Evolutionary conservation across 805 yeast genomes (phyloP), one percentile per base, ranked within the genome.

Genomic region (Schwanniomyces sp.): DNA sequence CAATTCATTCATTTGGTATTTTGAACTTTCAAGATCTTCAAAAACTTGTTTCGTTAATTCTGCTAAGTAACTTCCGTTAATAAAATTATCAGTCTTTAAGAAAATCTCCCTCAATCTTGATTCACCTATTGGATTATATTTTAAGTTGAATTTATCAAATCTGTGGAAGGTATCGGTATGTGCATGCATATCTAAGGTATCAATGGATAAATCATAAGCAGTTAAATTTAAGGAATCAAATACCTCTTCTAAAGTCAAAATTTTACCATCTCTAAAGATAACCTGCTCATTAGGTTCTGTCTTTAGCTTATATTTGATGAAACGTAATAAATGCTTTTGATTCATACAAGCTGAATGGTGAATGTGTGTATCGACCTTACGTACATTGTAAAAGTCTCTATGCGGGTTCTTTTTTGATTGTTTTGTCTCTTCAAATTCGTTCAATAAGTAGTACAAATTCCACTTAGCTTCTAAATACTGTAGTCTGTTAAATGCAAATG

Each of bases 301-400:
- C 71, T 92, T 90, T 69, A 94, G 84, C 71, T 94, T 94, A 64
- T 91, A 89, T 69, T 94, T 94, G 67, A 94, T 94, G 66, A 89
- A 94, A 59, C 99, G 85, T 54, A 94, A 75, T 58, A 94, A 73
- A 71, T 94, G 99, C 69, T 94, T 94, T 70, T 94, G 99, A 62
- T 95, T 95, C 98, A 95, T 95, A 67, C 97, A 91, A 9, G 99
- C 99, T 8, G 97, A 88, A 66, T 95, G 99, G 66, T 94, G 99
- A 58, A 94, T 96, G 76, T 94, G 99, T 16, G 98, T 94, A 63
- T 92, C 99, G 34, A 94, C 97, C 65, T 92, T 92, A 71, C 98
- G 82, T 39, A 91, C 96, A 61, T 92, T 92, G 71, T 92, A 92
- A 63, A 92, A 94, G 67, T 92, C 99, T 66, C 99, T 84, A 65